Base-by-base conservation (phyloP, 2,329 filamentous ascomycete species). In the Fusarium sp. region DNA sequence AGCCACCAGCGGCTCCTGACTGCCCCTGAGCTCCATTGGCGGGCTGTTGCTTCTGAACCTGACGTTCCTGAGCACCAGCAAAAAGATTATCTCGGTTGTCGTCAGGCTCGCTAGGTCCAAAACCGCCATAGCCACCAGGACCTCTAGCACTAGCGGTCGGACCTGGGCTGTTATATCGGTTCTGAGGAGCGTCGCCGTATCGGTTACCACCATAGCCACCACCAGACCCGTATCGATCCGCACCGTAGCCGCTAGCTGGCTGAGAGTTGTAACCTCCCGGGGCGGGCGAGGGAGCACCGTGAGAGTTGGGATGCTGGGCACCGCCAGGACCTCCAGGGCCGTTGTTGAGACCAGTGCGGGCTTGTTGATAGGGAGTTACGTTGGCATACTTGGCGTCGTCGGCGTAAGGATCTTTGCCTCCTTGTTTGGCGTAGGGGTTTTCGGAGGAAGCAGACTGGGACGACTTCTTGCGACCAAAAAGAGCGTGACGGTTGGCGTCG, bases 61-160 rank as follows among this genome's bases (percentile, higher is more conserved):
- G 73, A 43, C 84, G 78, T 52, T 83, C 73, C 29, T 82, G 75
- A 3, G 84, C 85, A 42, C 82, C 82, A 9, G 83, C 65, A 57
- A 92, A 91, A 4, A 92, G 80, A 25, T 83, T 85, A 70, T 89
- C 84, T 36, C 88, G 81, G 61, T 87, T 82, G 55, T 76, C 76
- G 51, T 87, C 84, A 6, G 78, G 77, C 46, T 75, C 77, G 29
- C 73, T 72, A 44, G 77, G 76, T 41, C 84, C 84, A 53, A 88
- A 75, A 7, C 85, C 85, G 32, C 87, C 86, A 61, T 89, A 89
- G 25, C 86, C 86, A 42, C 84, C 83, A 10, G 82, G 79, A 11
- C 83, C 82, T 66, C 77, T 74, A 55, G 75, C 70, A 35, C 71
- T 71, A 27, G 73, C 62, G 9, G 75, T 61, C 14, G 72, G 69